phyloP scores from a whole-genome alignment of 2,329 filamentous ascomycete genomes.

The Calonectria pauciramosa region DNA sequence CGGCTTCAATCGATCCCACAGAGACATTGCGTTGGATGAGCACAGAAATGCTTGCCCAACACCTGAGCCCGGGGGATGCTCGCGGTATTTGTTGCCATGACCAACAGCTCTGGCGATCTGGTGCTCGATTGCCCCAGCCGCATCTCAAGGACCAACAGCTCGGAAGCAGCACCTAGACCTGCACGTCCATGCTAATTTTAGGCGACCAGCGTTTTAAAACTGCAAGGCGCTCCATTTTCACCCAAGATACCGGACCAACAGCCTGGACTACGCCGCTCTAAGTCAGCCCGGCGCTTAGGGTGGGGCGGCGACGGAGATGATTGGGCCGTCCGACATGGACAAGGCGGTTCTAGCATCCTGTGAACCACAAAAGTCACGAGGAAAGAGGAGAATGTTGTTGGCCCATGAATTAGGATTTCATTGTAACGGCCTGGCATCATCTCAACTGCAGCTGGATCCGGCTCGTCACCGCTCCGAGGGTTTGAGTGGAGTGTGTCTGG shows the following conservation, averaged over 20 bases:
- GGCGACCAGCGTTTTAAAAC: background rate
- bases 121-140: background rate
- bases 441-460: background rate
- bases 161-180: background rate
- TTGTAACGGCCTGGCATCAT: background rate
- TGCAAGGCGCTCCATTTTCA: background rate
- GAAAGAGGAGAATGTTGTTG: background rate
- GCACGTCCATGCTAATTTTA: background rate
- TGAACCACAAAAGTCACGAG: background rate
- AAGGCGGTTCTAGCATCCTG: background rate
- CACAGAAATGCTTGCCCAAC: background rate
- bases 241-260: background rate
- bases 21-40: background rate
- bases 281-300: background rate
- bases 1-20: background rate
- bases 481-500: background rate
- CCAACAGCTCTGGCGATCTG: background rate
- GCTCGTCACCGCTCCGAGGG: background rate
- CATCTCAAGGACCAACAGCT: conserved; percentile 1
- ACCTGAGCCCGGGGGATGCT: background rate
- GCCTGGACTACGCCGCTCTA: background rate
- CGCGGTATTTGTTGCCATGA: conserved; percentile 6
- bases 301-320: background rate
- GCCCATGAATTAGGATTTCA: background rate
- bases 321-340: background rate